phyloP scores from a whole-genome alignment of 176 grass and related monocot genomes.

The Ensete glaucum region DNA sequence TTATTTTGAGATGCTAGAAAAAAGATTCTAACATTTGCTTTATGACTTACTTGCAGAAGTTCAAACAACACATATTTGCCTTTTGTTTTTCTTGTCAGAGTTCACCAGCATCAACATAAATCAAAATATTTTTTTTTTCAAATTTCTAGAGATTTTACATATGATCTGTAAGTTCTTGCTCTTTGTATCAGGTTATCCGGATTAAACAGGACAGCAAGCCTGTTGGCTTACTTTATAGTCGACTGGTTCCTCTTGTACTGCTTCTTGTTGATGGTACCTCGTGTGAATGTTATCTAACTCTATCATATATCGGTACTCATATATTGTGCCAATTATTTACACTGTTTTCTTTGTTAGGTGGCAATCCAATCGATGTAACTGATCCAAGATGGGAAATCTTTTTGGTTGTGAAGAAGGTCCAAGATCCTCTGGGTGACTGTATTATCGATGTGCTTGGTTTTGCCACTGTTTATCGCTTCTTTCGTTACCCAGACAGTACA shows the following conservation, averaged over 20 bases:
- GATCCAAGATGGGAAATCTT: conserved; percentile 92
- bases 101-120: background rate
- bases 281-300: conserved; percentile 4
- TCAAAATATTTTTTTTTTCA: background rate
- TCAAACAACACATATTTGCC: background rate
- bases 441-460: conserved; percentile 58
- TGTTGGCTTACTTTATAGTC: conserved; percentile 76
- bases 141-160: background rate
- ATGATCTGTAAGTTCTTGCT: background rate
- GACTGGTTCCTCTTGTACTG: conserved; percentile 75
- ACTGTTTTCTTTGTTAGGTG: conserved; percentile 31
- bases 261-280: conserved; percentile 83
- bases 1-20: background rate
- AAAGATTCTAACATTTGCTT: background rate
- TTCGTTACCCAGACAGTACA: conserved; percentile 61
- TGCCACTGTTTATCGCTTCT: conserved; percentile 75
- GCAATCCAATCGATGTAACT: conserved; percentile 64
- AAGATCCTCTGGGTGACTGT: conserved; percentile 12
- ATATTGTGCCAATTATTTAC: background rate
- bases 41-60: background rate
- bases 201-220: conserved; percentile 53
- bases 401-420: conserved; percentile 43
- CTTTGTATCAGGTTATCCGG: conserved; percentile 47
- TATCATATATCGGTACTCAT: conserved; percentile 9
- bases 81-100: background rate